Conservation (phyloP, 768 basidiomycete species). For the Russula virescens region DNA sequence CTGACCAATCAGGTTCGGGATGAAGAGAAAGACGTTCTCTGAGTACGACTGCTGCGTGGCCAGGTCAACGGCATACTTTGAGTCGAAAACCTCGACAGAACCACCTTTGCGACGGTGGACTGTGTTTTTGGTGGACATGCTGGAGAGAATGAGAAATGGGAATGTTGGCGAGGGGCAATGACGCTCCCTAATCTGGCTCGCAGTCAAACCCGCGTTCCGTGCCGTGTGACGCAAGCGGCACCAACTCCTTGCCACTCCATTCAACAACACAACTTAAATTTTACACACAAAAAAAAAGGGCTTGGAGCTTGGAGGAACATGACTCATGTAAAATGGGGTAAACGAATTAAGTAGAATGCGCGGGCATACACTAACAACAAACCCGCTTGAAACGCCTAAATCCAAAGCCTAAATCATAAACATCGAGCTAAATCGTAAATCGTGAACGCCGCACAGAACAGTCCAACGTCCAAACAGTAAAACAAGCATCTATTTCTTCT, state of each 20-base stretch:
- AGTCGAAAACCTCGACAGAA: constrained; percentile 70
- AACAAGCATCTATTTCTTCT: constrained; percentile 2
- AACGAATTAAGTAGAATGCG: constrained; percentile 13
- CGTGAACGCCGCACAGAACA: not conserved
- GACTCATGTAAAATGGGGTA: not conserved
- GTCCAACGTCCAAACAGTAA: constrained; percentile 7
- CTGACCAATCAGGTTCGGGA: constrained; percentile 93
- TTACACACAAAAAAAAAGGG: not conserved
- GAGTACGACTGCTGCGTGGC: constrained; percentile 81
- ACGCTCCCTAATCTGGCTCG: too few species aligned
- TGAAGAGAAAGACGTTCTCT: constrained; percentile 96
- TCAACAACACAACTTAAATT: too few species aligned
- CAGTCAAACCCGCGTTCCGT: not conserved
- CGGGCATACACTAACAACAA: not conserved
- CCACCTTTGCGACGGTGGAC: constrained; percentile 37
- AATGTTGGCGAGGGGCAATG: not conserved
- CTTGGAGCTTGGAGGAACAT: not conserved
- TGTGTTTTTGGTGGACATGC: constrained; percentile 23
- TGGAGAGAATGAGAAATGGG: not conserved
- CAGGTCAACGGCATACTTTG: constrained; percentile 80
- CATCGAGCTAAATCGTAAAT: not conserved
- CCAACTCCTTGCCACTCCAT: too few species aligned
- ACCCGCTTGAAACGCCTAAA: not conserved
- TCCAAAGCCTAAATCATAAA: constrained; percentile 15
- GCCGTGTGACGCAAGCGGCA: too few species aligned